Evolutionary conservation across 176 grass and related monocot genomes (phyloP), one percentile per base, ranked within the genome.

Genomic region (Puya raimondii): DNA sequence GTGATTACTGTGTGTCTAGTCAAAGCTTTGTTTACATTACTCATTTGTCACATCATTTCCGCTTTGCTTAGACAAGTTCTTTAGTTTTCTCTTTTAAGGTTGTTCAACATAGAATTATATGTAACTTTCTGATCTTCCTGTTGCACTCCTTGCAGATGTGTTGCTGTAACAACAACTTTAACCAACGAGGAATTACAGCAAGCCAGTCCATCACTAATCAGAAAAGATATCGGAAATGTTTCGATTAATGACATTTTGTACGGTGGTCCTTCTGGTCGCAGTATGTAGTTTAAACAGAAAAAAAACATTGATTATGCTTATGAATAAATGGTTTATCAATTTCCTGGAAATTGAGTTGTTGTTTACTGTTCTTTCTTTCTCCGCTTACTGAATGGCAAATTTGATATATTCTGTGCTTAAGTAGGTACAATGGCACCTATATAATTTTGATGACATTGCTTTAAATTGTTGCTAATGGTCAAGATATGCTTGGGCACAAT

Each of bases 81-180:
- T 59, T 10, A 61, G 17, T 22, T 10, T 59, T 70, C 23, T 52
- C 12, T 10, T 70, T 15, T 4, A 26, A 14, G 7, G 33, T 53
- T 26, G 53, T 26, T 52, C 50, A 25, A 52, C 12, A 52, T n/a
- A 21, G n/a, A 23, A 11, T 49, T 74, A 64, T 12, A 47, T 26
- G 10, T 25, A 17, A 26, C 50, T 49, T 61, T 23, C 12, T 56
- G 47, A 54, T 77, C 48, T 72, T 73, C 56, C 22, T 65, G 53
- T 77, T 51, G 64, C 80, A 29, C 69, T 67, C 71, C 56, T 79
- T 88, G 80, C 80, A 97, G 94, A 78, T 97, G 94, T 80, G 88
- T 97, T 75, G 94, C 89, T 72, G 89, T 97, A 67, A 97, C 78
- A 3, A 97, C 94, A 80, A 93, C 94, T 85, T 74, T 97, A 81